Conservation (phyloP, 139 green algal genomes). For the Desmodesmus armatus region DNA sequence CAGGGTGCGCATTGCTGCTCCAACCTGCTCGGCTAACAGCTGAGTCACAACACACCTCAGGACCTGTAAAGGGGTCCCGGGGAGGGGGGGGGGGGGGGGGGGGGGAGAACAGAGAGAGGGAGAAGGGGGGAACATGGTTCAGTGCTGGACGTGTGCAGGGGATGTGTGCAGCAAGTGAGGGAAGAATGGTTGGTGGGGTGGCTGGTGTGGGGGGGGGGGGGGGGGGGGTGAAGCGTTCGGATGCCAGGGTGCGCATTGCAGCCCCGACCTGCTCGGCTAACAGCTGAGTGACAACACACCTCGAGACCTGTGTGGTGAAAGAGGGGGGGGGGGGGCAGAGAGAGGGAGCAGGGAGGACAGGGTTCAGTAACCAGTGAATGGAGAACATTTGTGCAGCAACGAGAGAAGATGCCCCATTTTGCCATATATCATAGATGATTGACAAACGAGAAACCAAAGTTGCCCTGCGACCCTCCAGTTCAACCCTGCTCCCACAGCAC, state of each 20-base stretch:
- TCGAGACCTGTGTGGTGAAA: not conserved
- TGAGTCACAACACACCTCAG: not conserved
- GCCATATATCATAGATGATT: no score
- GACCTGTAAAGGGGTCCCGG: not conserved
- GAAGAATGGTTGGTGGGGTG: no score
- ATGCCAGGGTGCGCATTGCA: not conserved
- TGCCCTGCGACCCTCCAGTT: no score
- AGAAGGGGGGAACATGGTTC: no score
- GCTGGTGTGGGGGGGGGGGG: no score
- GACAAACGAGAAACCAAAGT: no score
- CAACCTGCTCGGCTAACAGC: constrained; percentile 9
- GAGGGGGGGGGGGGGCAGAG: not conserved
- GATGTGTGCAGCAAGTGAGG: no score
- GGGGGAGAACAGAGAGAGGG: no score
- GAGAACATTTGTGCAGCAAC: not conserved
- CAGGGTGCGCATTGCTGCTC: not conserved
- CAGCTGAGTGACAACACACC: not conserved
- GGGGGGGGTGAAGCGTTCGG: not conserved
- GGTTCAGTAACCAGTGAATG: not conserved
- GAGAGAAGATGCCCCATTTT: no score
- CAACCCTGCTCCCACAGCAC: no score
- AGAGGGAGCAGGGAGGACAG: not conserved
- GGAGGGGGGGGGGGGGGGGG: not conserved
- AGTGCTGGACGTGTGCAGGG: no score
- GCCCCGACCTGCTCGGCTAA: not conserved